Conservation (phyloP, 2,329 filamentous ascomycete genomes). For the Phaeosphaeriaceae sp. region DNA sequence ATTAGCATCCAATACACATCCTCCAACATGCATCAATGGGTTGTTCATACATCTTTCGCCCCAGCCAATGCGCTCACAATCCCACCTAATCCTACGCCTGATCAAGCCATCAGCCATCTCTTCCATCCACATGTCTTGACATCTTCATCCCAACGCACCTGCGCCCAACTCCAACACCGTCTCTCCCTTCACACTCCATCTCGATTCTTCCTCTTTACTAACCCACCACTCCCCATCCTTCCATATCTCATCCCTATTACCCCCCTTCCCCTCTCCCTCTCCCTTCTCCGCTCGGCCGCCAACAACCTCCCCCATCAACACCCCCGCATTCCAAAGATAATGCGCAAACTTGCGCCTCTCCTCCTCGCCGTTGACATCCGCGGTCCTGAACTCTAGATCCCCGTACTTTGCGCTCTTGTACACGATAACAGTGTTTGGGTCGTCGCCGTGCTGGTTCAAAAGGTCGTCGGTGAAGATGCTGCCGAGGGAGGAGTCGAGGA, state of each 20-base stretch:
- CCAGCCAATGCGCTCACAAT: slow-evolving; percentile 56
- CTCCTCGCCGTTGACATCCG: slow-evolving; percentile 59
- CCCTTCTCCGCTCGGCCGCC: slow-evolving; percentile 31
- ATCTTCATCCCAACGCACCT: slow-evolving; percentile 58
- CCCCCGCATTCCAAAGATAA: slow-evolving; percentile 74
- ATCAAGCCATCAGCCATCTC: slow-evolving; percentile 36
- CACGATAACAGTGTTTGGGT: slow-evolving; percentile 62
- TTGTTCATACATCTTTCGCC: slow-evolving; percentile 52
- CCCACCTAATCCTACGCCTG: slow-evolving; percentile 56
- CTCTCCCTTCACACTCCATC: slow-evolving; percentile 59
- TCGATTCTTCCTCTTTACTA: slow-evolving; percentile 34
- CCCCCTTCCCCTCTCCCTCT: neutral
- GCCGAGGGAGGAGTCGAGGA: slow-evolving; percentile 66
- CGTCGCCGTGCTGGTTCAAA: slow-evolving; percentile 71
- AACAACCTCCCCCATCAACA: slow-evolving; percentile 56
- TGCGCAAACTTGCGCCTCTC: slow-evolving; percentile 72
- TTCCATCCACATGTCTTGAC: slow-evolving; percentile 11
- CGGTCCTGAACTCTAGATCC: slow-evolving; percentile 50
- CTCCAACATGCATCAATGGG: neutral
- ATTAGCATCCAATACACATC: neutral
- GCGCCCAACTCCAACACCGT: slow-evolving; percentile 72
- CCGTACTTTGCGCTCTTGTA: slow-evolving; percentile 59
- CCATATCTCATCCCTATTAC: slow-evolving; percentile 29
- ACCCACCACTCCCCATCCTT: slow-evolving; percentile 43
- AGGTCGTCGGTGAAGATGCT: slow-evolving; percentile 75